Evolutionary conservation across 2,329 filamentous ascomycete genomes (phyloP), one percentile per base, ranked within the genome.

Genomic region (Calonectria hongkongensis): DNA sequence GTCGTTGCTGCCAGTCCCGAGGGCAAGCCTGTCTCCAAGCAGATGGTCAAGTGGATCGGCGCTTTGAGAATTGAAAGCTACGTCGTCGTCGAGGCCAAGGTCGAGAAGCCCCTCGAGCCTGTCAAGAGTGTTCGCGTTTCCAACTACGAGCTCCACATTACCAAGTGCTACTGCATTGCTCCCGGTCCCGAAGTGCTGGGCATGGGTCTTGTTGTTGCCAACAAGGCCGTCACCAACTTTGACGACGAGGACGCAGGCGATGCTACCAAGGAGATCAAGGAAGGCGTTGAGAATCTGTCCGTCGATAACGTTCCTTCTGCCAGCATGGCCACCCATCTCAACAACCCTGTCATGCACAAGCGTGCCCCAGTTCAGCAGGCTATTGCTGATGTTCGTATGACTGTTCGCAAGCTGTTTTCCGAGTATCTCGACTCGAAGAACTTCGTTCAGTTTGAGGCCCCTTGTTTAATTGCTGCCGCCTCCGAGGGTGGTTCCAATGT

Each of bases 401-500:
- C 90, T 70, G 91, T 94, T 47, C 89, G 91, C 73, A 88, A 90
- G 73, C 88, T 97, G 15, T 97, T 97, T 85, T 88, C 89, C 71
- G 92, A 95, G 78, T 98, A 96, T 84, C 92, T 98, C 77, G 89
- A 93, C 73, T 88, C 90, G 76, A 90, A 90, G 72, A 91, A 92
- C 67, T 98, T 98, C 84, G 92, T 93, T 75, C 91, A 94, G 83
- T 95, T 98, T 81, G 95, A 98, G 83, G 94, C 96, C 2, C 95
- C 97, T 12, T 96, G 95, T 83, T 88, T 99, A 51, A 94, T 98
- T 68, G 96, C 94, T 63, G 94, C 96, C 16, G 94, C 97, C 5
- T 97, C 95, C 4, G 97, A 99, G 86, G 96, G 97, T 80, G 97
- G 97, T 76, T 92, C 92, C 78, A 97, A 96, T 82, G 96, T 98